These are phyloP conservation scores for Lasiodiplodia sp. DNA, from an alignment of 2,329 filamentous ascomycete genomes.

Conservation along the genomic window DNA sequence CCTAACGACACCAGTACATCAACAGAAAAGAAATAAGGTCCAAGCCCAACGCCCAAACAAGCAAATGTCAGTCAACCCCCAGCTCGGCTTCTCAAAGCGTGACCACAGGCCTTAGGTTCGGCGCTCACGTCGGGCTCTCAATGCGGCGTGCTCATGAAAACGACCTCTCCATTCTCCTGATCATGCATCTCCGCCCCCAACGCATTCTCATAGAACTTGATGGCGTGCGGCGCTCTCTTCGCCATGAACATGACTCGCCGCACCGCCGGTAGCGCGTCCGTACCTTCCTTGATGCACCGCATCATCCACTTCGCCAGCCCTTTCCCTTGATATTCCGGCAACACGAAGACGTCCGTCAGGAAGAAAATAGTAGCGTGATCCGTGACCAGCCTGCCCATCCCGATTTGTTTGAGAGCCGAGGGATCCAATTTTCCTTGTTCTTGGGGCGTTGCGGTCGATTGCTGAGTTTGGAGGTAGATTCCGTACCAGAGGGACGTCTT, in stretches of 20 bases:
- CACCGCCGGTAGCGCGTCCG: constrained; percentile 65
- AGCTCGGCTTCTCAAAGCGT: too few relatives aligned
- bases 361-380: constrained; percentile 75
- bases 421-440: constrained; percentile 27
- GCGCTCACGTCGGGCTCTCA: neutral
- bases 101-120: too few relatives aligned
- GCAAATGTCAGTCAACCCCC: too few relatives aligned
- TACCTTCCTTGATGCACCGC: constrained; percentile 64
- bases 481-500: constrained; percentile 45
- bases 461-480: constrained; percentile 32
- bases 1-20: too few relatives aligned
- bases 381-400: constrained; percentile 70
- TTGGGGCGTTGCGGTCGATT: constrained; percentile 14
- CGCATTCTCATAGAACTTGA: constrained; percentile 39
- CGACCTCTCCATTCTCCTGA: constrained; percentile 6
- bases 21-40: too few relatives aligned
- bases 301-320: constrained; percentile 73
- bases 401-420: constrained; percentile 53
- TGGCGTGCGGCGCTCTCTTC: constrained; percentile 36
- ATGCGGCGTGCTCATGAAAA: constrained; percentile 24
- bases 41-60: too few relatives aligned
- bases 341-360: constrained; percentile 72
- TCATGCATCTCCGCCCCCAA: constrained; percentile 40
- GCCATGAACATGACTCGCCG: constrained; percentile 49
- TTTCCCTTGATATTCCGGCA: constrained; percentile 64